Conservation (phyloP, 2,329 filamentous ascomycete genomes). For the Monosporascus sp. region DNA sequence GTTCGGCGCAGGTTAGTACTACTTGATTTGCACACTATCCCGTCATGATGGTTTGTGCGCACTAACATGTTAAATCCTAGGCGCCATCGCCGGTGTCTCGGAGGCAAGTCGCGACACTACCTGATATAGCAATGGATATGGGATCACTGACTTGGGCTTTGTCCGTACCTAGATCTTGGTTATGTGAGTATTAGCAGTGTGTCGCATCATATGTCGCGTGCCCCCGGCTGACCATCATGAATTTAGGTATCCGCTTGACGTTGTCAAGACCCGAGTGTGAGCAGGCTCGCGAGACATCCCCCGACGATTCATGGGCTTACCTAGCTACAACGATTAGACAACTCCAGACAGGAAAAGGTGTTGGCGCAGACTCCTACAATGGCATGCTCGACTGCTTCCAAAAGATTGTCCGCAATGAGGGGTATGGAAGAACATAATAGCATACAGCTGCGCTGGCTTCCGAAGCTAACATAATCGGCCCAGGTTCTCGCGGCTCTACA, state of each 20-base stretch:
- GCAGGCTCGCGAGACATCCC: slow-evolving; percentile 26
- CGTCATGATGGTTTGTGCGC: background rate
- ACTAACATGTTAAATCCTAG: slow-evolving; percentile 37
- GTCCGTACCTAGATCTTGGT: slow-evolving; percentile 66
- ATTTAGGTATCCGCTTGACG: slow-evolving; percentile 91
- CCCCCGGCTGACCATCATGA: slow-evolving; percentile 12
- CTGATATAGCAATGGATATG: background rate
- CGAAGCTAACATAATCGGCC: slow-evolving; percentile 7
- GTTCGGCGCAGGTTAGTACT: slow-evolving; percentile 75
- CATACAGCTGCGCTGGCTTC: background rate
- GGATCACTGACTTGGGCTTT: slow-evolving; percentile 9
- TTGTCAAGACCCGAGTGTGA: slow-evolving; percentile 97
- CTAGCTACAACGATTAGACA: slow-evolving; percentile 51
- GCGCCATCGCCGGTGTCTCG: slow-evolving; percentile 94
- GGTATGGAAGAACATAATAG: slow-evolving; percentile 48
- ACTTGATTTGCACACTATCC: slow-evolving; percentile 17
- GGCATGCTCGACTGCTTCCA: slow-evolving; percentile 97
- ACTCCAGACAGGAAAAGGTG: slow-evolving; percentile 70
- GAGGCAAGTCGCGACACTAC: slow-evolving; percentile 59
- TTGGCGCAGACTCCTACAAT: slow-evolving; percentile 81
- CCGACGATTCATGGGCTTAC: background rate
- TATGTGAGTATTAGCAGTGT: slow-evolving; percentile 54
- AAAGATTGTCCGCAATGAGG: slow-evolving; percentile 95
- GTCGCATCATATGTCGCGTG: slow-evolving; percentile 7
- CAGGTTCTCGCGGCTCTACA: slow-evolving; percentile 85